Base-by-base conservation (phyloP, 768 basidiomycete species). In the Pisolithus sp. region DNA sequence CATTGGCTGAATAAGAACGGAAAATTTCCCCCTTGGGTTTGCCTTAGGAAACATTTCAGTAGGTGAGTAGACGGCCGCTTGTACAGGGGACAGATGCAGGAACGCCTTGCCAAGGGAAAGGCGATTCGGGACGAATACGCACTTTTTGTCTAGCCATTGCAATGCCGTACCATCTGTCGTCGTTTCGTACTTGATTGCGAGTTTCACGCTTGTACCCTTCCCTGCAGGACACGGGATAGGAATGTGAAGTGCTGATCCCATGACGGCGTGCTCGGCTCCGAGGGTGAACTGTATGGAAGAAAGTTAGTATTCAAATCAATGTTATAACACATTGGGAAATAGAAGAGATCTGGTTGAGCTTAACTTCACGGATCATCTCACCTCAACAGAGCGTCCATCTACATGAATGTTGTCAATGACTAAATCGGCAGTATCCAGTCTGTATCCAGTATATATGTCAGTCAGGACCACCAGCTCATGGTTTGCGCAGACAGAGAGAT, bases 1-100 rank as follows among this genome's bases (percentile, higher is more conserved):
- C 87, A 90, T 61, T 96, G 94, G 53, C 89, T 92, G 73, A 93
- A 97, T 15, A 97, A 68, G 69, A 87, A 96, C 0, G 90, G 85
- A 63, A 88, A 86, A 18, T 73, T 71, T 57, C 91, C 91, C 7
- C 91, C 91, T 53, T 89, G 88, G 0, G 93, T 96, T 69, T 92
- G 85, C 53, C 89, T 89, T 47, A 47, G 30, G 37, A 26, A 45
- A 24, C 12, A 34, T 34, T 34, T 34, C 34, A 15, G 34, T 15
- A 15, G 34, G 34, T 34, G 34, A 34, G 34, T 13, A 15, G 34
- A 12, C 13, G 34, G 34, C 4, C 13, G 34, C 34, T 13, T 15
- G 13, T 10, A 13, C 12, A 26, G 20, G 9, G 46, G 12, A 42
- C 10, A 30, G 38, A 17, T 18, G 24, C 8, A 34, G 15, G 43